phyloP scores from a whole-genome alignment of 177 flowering plant genomes.

The Vitis hybrid region DNA sequence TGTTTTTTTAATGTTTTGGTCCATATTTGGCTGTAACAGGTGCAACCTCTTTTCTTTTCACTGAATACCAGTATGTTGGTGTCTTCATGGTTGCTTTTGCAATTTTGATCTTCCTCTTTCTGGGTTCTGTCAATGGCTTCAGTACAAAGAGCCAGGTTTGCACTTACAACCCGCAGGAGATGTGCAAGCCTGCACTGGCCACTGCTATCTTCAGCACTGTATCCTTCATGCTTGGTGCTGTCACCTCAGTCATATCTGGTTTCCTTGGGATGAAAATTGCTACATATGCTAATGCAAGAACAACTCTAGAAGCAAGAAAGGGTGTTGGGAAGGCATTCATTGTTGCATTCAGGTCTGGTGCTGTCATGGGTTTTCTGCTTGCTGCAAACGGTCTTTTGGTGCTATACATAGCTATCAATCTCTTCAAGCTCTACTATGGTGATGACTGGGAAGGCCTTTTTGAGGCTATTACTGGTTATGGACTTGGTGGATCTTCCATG shows the following conservation, averaged over 20 bases:
- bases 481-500: slow-evolving; percentile 75
- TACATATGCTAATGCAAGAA: slow-evolving; percentile 73
- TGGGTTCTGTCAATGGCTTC: slow-evolving; percentile 69
- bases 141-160: slow-evolving; percentile 60
- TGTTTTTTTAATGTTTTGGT: not conserved
- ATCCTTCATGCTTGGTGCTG: slow-evolving; percentile 62
- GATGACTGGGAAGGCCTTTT: slow-evolving; percentile 78
- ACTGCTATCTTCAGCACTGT: slow-evolving; percentile 64
- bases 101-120: slow-evolving; percentile 58
- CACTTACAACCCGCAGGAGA: slow-evolving; percentile 35
- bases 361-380: slow-evolving; percentile 70
- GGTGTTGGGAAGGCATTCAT: slow-evolving; percentile 73
- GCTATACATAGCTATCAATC: slow-evolving; percentile 52
- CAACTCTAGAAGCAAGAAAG: slow-evolving; percentile 67
- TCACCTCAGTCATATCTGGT: slow-evolving; percentile 66
- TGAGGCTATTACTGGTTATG: slow-evolving; percentile 73
- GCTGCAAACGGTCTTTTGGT: slow-evolving; percentile 72
- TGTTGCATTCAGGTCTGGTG: slow-evolving; percentile 64
- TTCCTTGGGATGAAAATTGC: slow-evolving; percentile 78
- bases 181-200: slow-evolving; percentile 72
- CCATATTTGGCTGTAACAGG: slow-evolving; percentile 36
- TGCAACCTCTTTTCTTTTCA: slow-evolving; percentile 63
- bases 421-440: slow-evolving; percentile 64
- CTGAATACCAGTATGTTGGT: slow-evolving; percentile 66
- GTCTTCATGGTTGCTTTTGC: slow-evolving; percentile 69